Evolutionary conservation across 169 alveolate species (phyloP), one percentile per base, ranked within the genome.

Genomic region (Cryptosporidium andersoni): DNA sequence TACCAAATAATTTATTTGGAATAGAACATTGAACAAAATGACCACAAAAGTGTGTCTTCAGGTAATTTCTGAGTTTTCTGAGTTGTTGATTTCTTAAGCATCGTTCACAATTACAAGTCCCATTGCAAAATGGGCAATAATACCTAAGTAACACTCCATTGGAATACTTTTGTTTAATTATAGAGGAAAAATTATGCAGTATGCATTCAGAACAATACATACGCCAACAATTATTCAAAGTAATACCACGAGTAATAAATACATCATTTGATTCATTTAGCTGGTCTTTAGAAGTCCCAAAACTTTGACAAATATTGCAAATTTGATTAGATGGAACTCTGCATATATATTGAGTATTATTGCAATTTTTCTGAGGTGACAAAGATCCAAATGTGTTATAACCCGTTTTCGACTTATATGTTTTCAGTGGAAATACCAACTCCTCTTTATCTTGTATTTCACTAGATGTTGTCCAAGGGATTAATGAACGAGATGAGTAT

Each of bases 151-250:
- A 66, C 16, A 74, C 63, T 9, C 85, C 85, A 58, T 58, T 74
- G 5, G 85, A 74, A 40, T 74, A 62, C 36, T 74, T 74, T 60
- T 74, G 85, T 51, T 74, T 74, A 8, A 74, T 74, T 6, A 74
- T 51, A 3, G 85, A 74, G 14, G 85, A 74, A 52, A 74, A 74
- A 48, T 74, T 74, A 42, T 74, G 85, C 67, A 74, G 40, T 14
- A 74, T 74, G 62, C 85, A 74, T 2, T 74, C 85, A 34, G 85
- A 74, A 40, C 85, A 74, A 42, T 74, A 74, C 85, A 74, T 74
- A n/a, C 85, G 40, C 85, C 85, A 74, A 58, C 85, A 74, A 43
- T 74, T 74, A 48, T 74, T 74, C 4, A 68, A 68, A 3, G 85
- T 58, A 39, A 58, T 58, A 8, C 74, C 85, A 4, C 85, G 55